Percentiles rank a stretch among this genome's conserved stretches.
Evolutionary conservation across 805 yeast genomes (phyloP).

Genomic region (Candida takata): DNA sequence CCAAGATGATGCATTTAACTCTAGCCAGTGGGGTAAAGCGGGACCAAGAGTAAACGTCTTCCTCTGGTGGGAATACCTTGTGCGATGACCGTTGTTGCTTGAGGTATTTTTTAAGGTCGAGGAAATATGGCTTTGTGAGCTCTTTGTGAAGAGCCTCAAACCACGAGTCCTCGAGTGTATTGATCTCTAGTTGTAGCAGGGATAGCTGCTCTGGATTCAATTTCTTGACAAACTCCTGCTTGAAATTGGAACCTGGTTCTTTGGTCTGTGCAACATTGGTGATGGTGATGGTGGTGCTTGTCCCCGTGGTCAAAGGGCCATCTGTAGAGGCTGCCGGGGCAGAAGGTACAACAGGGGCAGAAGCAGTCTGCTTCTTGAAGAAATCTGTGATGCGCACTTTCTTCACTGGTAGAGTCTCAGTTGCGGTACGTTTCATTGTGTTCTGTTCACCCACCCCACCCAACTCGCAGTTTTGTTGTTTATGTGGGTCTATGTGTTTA

Average conservation of each 20-base stretch:
- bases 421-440: slow-evolving; percentile 1
- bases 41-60: slow-evolving; percentile 88
- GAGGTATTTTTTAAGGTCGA: slow-evolving; percentile 62
- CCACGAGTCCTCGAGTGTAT: slow-evolving; percentile 74
- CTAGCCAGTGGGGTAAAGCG: slow-evolving; percentile 68
- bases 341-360: no score
- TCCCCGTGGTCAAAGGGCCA: no score
- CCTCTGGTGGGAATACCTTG: slow-evolving; percentile 72
- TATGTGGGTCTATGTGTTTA: no score
- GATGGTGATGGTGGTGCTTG: no score
- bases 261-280: no score
- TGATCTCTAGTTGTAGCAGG: slow-evolving; percentile 60
- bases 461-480: no score
- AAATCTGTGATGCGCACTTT: slow-evolving; percentile 1
- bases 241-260: slow-evolving; percentile 8
- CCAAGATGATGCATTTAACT: slow-evolving; percentile 75
- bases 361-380: neutral
- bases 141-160: slow-evolving; percentile 59
- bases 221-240: slow-evolving; percentile 5
- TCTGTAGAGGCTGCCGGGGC: no score
- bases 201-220: slow-evolving; percentile 34
- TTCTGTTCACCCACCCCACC: neutral
- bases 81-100: slow-evolving; percentile 37
- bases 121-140: slow-evolving; percentile 78
- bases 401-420: neutral